A percentile compares a stretch with the other conserved stretches of the same genome.
Evolutionary conservation across 192 early-diverging fungal genomes (phyloP).

Genomic region (Backusella tuberculispora): DNA sequence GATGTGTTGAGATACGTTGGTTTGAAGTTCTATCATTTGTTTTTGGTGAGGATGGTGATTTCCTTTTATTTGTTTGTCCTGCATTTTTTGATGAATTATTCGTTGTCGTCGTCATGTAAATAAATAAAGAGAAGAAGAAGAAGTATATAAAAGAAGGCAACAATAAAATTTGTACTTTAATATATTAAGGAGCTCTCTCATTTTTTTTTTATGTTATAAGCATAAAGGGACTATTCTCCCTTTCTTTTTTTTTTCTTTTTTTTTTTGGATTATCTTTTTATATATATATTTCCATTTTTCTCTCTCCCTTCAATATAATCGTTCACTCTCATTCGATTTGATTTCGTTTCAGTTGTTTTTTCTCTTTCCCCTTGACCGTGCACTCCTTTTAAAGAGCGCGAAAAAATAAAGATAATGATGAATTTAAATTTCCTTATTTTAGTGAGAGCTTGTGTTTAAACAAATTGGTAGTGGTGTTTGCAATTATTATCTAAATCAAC

Average conservation of each 20-base stretch:
- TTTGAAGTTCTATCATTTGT: background rate
- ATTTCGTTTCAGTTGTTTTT: background rate
- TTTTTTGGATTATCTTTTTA: background rate
- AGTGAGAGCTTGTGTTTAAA: background rate
- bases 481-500: constrained; percentile 16
- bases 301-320: background rate
- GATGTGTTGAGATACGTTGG: background rate
- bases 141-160: constrained; percentile 9
- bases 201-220: background rate
- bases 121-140: constrained; percentile 10
- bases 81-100: background rate
- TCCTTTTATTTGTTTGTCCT: constrained; percentile 1
- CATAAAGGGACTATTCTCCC: background rate
- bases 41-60: constrained; percentile 3
- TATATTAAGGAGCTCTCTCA: constrained; percentile 5
- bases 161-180: constrained; percentile 11
- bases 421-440: constrained; percentile 2
- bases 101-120: background rate
- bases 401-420: constrained; percentile 5
- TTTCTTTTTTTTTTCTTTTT: background rate
- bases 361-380: constrained; percentile 2
- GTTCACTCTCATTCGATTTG: background rate
- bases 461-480: constrained; percentile 14
- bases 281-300: background rate
- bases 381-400: constrained; percentile 14